Percentiles rank a stretch among this genome's conserved stretches.
These are phyloP conservation scores for Pythium grandisporangium DNA, from an alignment of 352 stramenopile genomes.

Conservation along the genomic window DNA sequence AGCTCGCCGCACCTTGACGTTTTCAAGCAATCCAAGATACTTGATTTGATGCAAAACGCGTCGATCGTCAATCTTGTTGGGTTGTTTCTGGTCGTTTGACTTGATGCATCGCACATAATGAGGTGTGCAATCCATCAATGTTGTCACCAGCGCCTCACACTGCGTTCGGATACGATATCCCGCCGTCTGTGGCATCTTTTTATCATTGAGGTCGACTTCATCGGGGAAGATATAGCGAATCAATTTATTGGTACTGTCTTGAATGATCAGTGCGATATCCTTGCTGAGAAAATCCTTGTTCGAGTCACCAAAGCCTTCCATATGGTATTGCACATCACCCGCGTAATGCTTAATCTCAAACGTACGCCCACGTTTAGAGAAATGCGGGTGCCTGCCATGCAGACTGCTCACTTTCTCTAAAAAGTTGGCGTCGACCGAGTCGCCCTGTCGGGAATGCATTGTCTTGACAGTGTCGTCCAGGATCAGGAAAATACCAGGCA, in stretches of 20 bases:
- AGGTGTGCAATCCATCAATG: slow-evolving; percentile 85
- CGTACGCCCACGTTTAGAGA: slow-evolving; percentile 76
- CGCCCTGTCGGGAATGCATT: slow-evolving; percentile 78
- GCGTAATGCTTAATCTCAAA: slow-evolving; percentile 85
- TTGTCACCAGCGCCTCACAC: slow-evolving; percentile 79
- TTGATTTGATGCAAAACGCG: slow-evolving; percentile 85
- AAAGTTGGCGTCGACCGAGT: slow-evolving; percentile 72
- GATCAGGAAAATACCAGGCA: slow-evolving; percentile 76
- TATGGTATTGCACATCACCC: slow-evolving; percentile 81
- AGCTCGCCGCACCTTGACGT: slow-evolving; percentile 81
- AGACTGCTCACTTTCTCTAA: slow-evolving; percentile 69
- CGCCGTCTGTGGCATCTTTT: slow-evolving; percentile 68
- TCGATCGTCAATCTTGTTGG: slow-evolving; percentile 79
- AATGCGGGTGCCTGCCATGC: slow-evolving; percentile 60
- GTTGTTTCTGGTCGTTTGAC: slow-evolving; percentile 85
- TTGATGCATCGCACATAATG: slow-evolving; percentile 91
- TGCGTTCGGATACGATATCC: slow-evolving; percentile 83
- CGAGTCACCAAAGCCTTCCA: slow-evolving; percentile 69
- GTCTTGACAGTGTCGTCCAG: slow-evolving; percentile 82
- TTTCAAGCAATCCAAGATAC: slow-evolving; percentile 81
- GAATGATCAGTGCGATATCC: slow-evolving; percentile 74
- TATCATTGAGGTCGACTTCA: slow-evolving; percentile 74
- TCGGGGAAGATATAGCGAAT: slow-evolving; percentile 82
- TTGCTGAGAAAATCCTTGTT: slow-evolving; percentile 82
- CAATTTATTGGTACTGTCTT: slow-evolving; percentile 78